Evolutionary conservation across 2,329 filamentous ascomycete species (phyloP).

Genomic region (Botrytis squamosa): DNA sequence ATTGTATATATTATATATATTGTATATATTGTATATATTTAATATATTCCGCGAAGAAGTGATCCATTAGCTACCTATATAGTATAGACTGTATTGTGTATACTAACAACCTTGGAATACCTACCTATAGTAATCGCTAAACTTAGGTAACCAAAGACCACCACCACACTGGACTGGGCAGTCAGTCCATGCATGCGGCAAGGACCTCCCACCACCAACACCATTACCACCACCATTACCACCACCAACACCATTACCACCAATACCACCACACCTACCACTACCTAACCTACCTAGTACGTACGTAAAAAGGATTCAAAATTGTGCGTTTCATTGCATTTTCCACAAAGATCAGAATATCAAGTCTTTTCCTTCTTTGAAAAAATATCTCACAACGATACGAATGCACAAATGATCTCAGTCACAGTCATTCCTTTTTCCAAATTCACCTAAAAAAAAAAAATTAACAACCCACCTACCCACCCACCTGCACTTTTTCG

Average conservation of each 20-base stretch:
- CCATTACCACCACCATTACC: not conserved
- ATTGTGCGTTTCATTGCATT: not conserved
- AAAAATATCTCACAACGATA: not conserved
- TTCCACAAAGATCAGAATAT: not conserved
- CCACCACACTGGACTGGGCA: no score
- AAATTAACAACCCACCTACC: not conserved
- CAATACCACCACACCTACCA: not conserved
- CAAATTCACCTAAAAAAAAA: not conserved
- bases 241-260: no score
- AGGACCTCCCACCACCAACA: not conserved
- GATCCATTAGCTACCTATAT: no score
- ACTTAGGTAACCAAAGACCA: not conserved
- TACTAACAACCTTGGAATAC: not conserved
- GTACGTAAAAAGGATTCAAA: not conserved
- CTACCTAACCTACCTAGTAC: not conserved
- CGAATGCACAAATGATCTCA: constrained; percentile 7
- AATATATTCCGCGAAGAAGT: no score
- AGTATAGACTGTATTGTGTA: no score
- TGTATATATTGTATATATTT: no score
- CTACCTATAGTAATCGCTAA: not conserved
- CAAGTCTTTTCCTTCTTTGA: not conserved
- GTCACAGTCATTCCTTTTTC: not conserved
- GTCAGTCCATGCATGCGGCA: not conserved
- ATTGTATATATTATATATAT: no score
- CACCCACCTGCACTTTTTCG: constrained; percentile 8